phyloP scores from a whole-genome alignment of 139 green algal genomes.

The Auxenochlorella pyrenoidosa region DNA sequence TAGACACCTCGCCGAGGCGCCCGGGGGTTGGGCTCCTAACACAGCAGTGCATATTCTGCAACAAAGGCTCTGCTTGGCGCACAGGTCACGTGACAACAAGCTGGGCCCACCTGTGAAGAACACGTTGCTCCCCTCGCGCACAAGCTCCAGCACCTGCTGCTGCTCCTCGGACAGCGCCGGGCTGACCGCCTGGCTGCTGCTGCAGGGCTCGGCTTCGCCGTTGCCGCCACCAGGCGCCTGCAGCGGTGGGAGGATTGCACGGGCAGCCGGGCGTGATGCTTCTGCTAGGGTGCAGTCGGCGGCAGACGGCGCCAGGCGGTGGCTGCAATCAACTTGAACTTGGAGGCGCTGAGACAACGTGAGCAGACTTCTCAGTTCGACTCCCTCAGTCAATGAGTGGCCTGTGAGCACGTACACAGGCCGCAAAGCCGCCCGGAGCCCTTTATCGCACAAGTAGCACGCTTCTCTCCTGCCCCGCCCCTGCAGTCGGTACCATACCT shows the following conservation, averaged over 20 bases:
- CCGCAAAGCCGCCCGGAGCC: background rate
- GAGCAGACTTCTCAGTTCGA: too few relatives aligned
- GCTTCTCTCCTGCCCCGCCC: background rate
- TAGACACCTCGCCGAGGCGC: too few relatives aligned
- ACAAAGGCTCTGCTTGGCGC: too few relatives aligned
- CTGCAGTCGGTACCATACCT: background rate
- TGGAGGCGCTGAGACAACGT: too few relatives aligned
- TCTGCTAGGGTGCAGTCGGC: too few relatives aligned
- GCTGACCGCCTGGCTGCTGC: conserved; percentile 22
- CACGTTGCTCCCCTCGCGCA: conserved; percentile 61
- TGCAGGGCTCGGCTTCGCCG: background rate
- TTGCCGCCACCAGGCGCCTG: background rate
- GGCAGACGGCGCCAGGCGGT: background rate
- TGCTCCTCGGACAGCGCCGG: conserved; percentile 32
- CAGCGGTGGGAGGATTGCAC: background rate
- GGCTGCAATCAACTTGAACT: background rate
- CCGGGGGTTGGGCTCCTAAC: too few relatives aligned
- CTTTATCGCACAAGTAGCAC: background rate
- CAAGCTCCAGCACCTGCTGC: conserved; percentile 53
- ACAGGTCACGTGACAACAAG: too few relatives aligned
- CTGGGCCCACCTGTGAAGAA: conserved; percentile 62
- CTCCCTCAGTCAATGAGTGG: too few relatives aligned
- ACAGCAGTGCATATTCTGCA: too few relatives aligned
- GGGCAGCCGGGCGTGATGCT: too few relatives aligned
- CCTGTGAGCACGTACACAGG: background rate